These are phyloP conservation scores for Saccharomycopsis amapae DNA, from an alignment of 805 yeast species.

Conservation along the genomic window DNA sequence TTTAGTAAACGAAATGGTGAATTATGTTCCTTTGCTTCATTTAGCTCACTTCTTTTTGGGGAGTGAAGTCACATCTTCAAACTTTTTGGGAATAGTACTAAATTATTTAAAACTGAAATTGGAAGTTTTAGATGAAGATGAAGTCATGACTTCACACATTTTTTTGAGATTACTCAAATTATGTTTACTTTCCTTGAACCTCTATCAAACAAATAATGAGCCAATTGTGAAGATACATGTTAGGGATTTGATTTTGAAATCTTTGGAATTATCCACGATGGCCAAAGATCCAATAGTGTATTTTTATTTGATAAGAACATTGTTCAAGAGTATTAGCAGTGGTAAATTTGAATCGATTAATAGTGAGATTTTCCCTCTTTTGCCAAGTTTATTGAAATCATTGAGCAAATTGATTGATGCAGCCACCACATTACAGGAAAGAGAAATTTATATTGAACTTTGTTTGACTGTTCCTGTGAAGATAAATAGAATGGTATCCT, in stretches of 20 bases:
- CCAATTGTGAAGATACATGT: constrained; percentile 74
- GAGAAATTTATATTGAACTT: constrained; percentile 89
- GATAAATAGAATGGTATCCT: constrained; percentile 87
- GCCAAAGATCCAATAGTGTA: constrained; percentile 88
- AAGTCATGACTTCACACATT: constrained; percentile 69
- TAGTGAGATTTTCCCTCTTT: constrained; percentile 84
- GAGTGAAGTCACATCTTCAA: constrained; percentile 86
- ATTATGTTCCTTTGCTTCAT: constrained; percentile 80
- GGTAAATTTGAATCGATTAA: constrained; percentile 67
- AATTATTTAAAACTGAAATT: constrained; percentile 68
- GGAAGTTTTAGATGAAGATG: constrained; percentile 70
- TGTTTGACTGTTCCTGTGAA: constrained; percentile 96
- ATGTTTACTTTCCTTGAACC: constrained; percentile 85
- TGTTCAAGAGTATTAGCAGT: constrained; percentile 92
- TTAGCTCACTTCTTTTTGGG: constrained; percentile 92
- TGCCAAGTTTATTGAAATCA: constrained; percentile 79
- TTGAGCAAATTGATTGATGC: constrained; percentile 75
- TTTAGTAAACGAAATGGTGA: constrained; percentile 69
- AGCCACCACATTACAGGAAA: constrained; percentile 80
- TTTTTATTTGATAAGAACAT: constrained; percentile 77
- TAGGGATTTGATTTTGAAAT: constrained; percentile 71
- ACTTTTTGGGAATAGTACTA: constrained; percentile 77
- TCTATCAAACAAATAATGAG: constrained; percentile 65
- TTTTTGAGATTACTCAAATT: constrained; percentile 80
- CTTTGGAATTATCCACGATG: constrained; percentile 69